Evolutionary conservation across 495 filamentous ascomycete species (phyloP).

Genomic region (Tuber indicum): DNA sequence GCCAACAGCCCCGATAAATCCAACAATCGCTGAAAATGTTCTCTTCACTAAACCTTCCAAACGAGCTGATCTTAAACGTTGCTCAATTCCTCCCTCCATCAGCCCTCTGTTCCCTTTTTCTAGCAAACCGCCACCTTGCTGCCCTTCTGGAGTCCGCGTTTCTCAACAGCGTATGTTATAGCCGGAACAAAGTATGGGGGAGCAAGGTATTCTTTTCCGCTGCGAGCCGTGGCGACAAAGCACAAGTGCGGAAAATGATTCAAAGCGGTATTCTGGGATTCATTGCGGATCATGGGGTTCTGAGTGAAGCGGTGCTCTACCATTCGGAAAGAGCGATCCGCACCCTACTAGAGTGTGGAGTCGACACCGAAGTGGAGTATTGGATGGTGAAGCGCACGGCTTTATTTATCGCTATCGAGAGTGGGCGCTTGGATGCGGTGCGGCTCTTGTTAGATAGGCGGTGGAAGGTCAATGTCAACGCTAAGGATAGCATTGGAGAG

Average conservation of each 20-base stretch:
- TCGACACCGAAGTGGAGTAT: neutral
- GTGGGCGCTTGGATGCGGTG: neutral
- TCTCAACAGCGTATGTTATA: neutral
- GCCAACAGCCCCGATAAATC: neutral
- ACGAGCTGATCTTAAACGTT: neutral
- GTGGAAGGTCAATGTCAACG: neutral
- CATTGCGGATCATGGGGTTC: neutral
- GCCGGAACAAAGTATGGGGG: neutral
- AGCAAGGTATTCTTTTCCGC: neutral
- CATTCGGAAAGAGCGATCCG: neutral
- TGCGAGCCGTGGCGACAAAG: neutral
- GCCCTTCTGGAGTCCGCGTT: neutral
- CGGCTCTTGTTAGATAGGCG: neutral
- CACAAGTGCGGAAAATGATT: neutral
- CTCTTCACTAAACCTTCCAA: neutral
- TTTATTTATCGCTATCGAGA: conserved; percentile 1
- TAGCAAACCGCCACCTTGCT: neutral
- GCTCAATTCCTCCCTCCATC: neutral
- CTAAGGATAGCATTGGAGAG: conserved; percentile 1
- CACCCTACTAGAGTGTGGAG: neutral
- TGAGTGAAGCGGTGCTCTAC: neutral
- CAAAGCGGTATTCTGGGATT: neutral
- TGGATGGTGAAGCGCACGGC: conserved; percentile 3
- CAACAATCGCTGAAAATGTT: neutral
- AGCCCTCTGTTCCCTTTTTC: neutral